Conservation (phyloP, 371 early-diverging fungal species). For the Mortierella sp. region DNA sequence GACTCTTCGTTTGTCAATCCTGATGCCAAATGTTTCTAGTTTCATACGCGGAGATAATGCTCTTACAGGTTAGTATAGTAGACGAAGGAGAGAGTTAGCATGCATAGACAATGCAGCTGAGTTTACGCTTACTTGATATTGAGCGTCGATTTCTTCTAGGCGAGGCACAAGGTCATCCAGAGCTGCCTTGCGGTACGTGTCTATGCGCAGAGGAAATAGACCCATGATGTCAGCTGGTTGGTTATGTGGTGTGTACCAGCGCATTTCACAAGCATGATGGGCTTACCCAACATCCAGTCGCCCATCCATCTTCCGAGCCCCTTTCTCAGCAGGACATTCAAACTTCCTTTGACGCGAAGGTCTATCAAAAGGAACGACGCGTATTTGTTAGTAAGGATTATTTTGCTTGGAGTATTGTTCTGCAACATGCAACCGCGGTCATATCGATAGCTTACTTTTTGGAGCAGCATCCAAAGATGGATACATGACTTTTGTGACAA, state of each 20-base stretch:
- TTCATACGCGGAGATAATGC: neutral
- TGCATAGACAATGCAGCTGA: neutral
- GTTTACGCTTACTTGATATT: constrained; percentile 26
- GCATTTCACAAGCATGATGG: neutral
- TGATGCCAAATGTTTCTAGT: constrained; percentile 14
- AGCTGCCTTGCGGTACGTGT: constrained; percentile 30
- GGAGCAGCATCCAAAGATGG: neutral
- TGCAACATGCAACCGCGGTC: neutral
- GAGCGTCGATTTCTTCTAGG: constrained; percentile 20
- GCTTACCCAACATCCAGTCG: constrained; percentile 38
- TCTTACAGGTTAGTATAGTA: neutral
- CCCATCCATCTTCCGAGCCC: constrained; percentile 41
- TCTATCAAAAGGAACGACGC: neutral
- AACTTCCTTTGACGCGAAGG: constrained; percentile 28
- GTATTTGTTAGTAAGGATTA: neutral
- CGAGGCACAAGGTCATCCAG: constrained; percentile 32
- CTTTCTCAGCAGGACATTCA: constrained; percentile 33
- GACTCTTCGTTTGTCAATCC: constrained; percentile 7
- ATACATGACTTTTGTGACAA: constrained; percentile 6
- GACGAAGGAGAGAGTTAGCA: neutral
- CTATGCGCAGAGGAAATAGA: constrained; percentile 3
- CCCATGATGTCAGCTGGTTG: neutral
- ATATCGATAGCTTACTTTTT: neutral
- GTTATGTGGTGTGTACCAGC: too few relatives aligned
- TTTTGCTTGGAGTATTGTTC: too few relatives aligned